Percentiles rank a stretch among this genome's conserved stretches.
phyloP scores from a whole-genome alignment of 225 moss, liverwort and hornwort species.

The Physcomitrium patens region DNA sequence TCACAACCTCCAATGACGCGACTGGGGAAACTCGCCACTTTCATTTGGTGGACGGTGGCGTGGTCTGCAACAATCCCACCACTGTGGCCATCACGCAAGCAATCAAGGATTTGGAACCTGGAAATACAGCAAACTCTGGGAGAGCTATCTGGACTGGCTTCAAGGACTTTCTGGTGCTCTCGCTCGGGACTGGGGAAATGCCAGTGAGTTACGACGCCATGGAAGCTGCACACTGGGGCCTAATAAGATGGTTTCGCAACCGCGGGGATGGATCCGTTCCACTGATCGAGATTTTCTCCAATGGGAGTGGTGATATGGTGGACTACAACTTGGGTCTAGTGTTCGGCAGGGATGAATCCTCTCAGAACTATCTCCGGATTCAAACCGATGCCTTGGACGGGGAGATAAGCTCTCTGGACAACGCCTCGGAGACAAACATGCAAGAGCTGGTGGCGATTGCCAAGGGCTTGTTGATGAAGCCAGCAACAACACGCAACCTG shows the following conservation, averaged over 20 bases:
- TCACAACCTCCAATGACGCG: constrained; percentile 27
- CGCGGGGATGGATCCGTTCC: constrained; percentile 43
- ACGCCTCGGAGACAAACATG: constrained; percentile 46
- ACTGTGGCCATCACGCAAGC: constrained; percentile 54
- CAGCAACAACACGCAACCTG: constrained; percentile 26
- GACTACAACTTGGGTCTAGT: constrained; percentile 53
- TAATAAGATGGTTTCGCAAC: constrained; percentile 41
- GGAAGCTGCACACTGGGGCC: constrained; percentile 57
- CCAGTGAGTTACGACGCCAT: constrained; percentile 49
- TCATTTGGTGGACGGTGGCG: constrained; percentile 63
- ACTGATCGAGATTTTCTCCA: constrained; percentile 51
- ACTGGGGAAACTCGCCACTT: constrained; percentile 1
- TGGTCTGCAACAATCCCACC: constrained; percentile 70
- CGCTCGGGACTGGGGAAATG: constrained; percentile 64
- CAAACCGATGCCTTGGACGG: constrained; percentile 33
- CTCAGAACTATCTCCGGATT: constrained; percentile 53
- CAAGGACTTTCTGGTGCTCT: constrained; percentile 52
- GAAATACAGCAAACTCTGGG: background rate
- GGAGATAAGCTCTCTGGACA: constrained; percentile 27
- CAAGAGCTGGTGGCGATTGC: constrained; percentile 34
- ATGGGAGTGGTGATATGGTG: constrained; percentile 52
- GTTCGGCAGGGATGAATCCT: constrained; percentile 38
- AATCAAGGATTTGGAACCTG: constrained; percentile 30
- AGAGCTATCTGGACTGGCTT: constrained; percentile 24
- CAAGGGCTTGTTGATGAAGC: constrained; percentile 16